These are phyloP conservation scores for Canariomyces notabilis DNA, from an alignment of 2,329 filamentous ascomycete species.

Conservation along the genomic window DNA sequence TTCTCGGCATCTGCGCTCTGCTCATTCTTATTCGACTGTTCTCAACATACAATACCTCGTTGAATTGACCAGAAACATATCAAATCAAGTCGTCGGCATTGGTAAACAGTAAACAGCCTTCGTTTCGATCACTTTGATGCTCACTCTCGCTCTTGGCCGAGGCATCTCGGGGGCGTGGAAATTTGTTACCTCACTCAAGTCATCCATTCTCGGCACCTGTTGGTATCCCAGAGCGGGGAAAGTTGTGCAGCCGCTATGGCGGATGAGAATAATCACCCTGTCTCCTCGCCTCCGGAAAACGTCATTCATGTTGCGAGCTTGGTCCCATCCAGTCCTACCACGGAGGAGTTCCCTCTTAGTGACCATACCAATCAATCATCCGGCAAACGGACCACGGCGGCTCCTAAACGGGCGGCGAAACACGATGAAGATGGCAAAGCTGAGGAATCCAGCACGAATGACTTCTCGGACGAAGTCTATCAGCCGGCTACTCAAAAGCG, in stretches of 20 bases:
- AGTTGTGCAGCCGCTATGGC: neutral
- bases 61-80: too few species aligned
- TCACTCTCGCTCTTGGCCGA: too few species aligned
- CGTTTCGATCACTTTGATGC: too few species aligned
- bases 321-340: neutral
- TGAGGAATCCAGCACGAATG: neutral
- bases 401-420: neutral
- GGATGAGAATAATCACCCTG: constrained; percentile 2
- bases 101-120: too few species aligned
- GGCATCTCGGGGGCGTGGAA: too few species aligned
- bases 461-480: neutral
- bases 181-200: neutral
- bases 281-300: constrained; percentile 15
- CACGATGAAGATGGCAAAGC: neutral
- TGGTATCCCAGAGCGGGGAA: too few species aligned
- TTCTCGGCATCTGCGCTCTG: neutral
- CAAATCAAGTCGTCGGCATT: too few species aligned
- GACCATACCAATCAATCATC: neutral
- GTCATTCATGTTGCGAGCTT: constrained; percentile 2
- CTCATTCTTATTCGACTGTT: neutral
- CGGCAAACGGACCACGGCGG: neutral
- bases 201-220: too few species aligned
- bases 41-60: too few species aligned
- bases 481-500: constrained; percentile 11
- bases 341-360: neutral